Conservation (phyloP, 768 basidiomycete genomes). For the Tephrocybe sp. region DNA sequence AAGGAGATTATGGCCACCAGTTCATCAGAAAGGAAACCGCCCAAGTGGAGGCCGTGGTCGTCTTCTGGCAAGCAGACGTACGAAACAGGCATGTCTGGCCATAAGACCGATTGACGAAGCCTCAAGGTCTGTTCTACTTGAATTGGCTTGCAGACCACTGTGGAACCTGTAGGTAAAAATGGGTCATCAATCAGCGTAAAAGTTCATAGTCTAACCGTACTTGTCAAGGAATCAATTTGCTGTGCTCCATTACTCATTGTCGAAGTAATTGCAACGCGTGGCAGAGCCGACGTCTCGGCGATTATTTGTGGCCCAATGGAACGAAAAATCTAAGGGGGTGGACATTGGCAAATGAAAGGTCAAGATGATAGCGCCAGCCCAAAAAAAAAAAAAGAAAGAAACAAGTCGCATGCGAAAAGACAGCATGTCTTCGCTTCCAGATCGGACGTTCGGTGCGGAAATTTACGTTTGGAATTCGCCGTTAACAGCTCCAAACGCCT, state of each 20-base stretch:
- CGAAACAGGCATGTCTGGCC: conserved; percentile 50
- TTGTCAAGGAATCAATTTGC: background rate
- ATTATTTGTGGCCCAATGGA: background rate
- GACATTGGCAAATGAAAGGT: background rate
- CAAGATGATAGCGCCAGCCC: background rate
- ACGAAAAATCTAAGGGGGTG: conserved; percentile 3
- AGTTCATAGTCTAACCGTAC: background rate
- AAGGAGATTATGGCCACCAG: conserved; percentile 58
- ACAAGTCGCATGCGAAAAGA: background rate
- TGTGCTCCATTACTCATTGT: background rate
- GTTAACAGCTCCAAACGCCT: background rate
- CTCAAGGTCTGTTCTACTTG: conserved; percentile 41
- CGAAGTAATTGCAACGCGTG: background rate
- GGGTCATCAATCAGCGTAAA: background rate
- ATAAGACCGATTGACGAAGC: conserved; percentile 58
- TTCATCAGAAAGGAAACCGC: conserved; percentile 45
- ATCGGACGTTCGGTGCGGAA: background rate
- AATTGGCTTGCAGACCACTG: conserved; percentile 25
- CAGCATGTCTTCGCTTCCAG: background rate
- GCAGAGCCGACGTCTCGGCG: background rate
- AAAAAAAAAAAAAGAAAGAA: background rate
- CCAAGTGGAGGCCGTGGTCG: conserved; percentile 48
- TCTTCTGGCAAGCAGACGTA: conserved; percentile 56
- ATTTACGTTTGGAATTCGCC: background rate
- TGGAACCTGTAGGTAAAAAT: background rate